Base-by-base conservation (phyloP, 495 filamentous ascomycete genomes). In the Penicillium goetzii region DNA sequence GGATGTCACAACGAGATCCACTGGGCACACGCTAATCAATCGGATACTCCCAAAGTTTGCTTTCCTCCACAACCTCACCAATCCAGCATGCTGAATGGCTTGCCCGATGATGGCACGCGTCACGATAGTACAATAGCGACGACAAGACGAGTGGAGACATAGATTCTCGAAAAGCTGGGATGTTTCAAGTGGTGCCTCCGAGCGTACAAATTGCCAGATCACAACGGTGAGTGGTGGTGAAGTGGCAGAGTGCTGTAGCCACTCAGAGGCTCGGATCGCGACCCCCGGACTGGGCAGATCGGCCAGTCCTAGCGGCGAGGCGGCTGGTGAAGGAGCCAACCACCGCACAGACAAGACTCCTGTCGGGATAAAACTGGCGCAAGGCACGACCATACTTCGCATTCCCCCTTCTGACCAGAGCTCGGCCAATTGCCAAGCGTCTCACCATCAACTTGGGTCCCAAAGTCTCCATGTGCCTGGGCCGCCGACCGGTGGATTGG, bases 301-400 rank as follows among this genome's bases (percentile, higher is more conserved):
- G 38, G 32, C 55, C 21, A 57, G 55, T 26, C 21, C 36, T 2
- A 57, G 55, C 55, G 53, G 25, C 65, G 64, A 30, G 64, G 64
- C 67, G 68, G 63, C 68, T 68, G 57, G 56, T 36, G 54, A 65
- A 55, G 10, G 43, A 63, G 26, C 65, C 68, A 72, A 72, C 70
- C 70, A 71, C 61, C 30, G 47, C 60, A 34, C 58, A 47, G 40
- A 59, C 26, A 41, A 45, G 45, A 45, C 60, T 36, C 2, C 17
- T 19, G 21, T 40, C 34, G 25, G 55, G n/a, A 26, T 10, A 15
- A 12, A 28, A 26, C 55, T 45, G 45, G 58, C 56, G 58, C 66
- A 64, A 62, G 61, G 66, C 43, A 50, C 19, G 26, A 52, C 23
- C 32, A 38, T 45, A 17, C 19, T 12, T 19, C 30, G 8, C 15